Evolutionary conservation across 768 basidiomycete species (phyloP).

Genomic region (Tricholoma hemisulphureum): DNA sequence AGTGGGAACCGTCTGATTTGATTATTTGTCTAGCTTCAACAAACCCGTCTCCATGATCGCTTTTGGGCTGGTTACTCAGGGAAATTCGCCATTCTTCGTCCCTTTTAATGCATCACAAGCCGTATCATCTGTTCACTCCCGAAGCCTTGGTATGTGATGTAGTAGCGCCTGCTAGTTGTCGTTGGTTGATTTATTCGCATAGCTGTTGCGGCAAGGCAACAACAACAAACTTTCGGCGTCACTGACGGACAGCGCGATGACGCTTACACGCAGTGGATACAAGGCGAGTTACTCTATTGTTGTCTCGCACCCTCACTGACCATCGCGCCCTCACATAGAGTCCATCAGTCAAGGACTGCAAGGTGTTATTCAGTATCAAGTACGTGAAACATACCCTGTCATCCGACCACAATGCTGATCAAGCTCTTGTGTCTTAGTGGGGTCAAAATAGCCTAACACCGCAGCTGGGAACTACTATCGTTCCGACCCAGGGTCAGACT

Average conservation of each 20-base stretch:
- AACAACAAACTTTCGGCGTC: slow-evolving; percentile 44
- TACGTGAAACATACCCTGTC: slow-evolving; percentile 8
- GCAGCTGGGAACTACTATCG: slow-evolving; percentile 45
- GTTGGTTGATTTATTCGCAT: background rate
- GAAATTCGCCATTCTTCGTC: slow-evolving; percentile 51
- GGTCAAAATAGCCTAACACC: slow-evolving; percentile 51
- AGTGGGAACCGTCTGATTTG: background rate
- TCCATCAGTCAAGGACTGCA: slow-evolving; percentile 39
- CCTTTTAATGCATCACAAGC: slow-evolving; percentile 54
- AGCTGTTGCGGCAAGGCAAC: slow-evolving; percentile 7
- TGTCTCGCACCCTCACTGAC: background rate
- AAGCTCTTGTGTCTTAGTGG: slow-evolving; percentile 43
- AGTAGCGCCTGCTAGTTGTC: background rate
- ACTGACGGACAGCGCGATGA: slow-evolving; percentile 51
- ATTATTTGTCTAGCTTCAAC: slow-evolving; percentile 39
- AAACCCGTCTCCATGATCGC: slow-evolving; percentile 55
- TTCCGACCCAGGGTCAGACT: slow-evolving; percentile 32
- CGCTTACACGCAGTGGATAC: slow-evolving; percentile 55
- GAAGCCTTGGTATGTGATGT: slow-evolving; percentile 13
- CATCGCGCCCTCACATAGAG: background rate
- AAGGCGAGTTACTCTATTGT: slow-evolving; percentile 29
- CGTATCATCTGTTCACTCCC: slow-evolving; percentile 38
- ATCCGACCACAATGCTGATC: slow-evolving; percentile 13
- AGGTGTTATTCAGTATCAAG: slow-evolving; percentile 51
- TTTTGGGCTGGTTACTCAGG: slow-evolving; percentile 63